Conservation (phyloP, 176 grass and related monocot species). For the Carex cristatella region DNA sequence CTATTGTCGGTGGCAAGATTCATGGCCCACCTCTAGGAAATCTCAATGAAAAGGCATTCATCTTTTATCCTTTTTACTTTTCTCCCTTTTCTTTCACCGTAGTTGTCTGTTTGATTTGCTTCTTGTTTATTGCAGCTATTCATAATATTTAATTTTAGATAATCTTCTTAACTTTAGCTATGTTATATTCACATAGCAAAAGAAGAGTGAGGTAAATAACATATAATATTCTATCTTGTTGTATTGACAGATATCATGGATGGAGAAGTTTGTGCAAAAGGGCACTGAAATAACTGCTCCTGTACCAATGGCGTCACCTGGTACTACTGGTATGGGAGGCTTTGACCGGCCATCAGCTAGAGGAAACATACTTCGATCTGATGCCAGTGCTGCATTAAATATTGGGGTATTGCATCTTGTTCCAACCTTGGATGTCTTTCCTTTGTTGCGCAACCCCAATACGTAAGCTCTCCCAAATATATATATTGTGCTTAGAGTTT, state of each 20-base stretch:
- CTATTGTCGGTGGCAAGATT: constrained; percentile 88
- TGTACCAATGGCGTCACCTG: constrained; percentile 86
- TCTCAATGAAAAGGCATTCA: constrained; percentile 86
- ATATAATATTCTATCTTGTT: not conserved
- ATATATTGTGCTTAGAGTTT: not conserved
- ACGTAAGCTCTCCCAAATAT: constrained; percentile 45
- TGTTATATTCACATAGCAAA: not conserved
- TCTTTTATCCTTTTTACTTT: constrained; percentile 6
- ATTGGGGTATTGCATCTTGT: constrained; percentile 96
- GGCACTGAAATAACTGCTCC: constrained; percentile 94
- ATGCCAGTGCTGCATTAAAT: constrained; percentile 88
- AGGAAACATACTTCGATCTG: constrained; percentile 78
- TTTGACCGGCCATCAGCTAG: constrained; percentile 89
- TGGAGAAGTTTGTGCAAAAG: constrained; percentile 99
- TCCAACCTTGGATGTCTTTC: constrained; percentile 88
- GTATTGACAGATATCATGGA: constrained; percentile 90
- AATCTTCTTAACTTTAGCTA: not conserved
- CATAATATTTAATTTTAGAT: not conserved
- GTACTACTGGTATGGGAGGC: constrained; percentile 96
- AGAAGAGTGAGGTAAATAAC: not conserved
- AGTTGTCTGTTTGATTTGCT: constrained; percentile 16
- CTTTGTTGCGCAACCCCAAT: constrained; percentile 81
- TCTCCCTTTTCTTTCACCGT: constrained; percentile 16
- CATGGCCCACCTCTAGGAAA: constrained; percentile 91
- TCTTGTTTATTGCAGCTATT: constrained; percentile 17